Base-by-base conservation (phyloP, 1,284 basidiomycete genomes). In the Cryptococcus sp. region DNA sequence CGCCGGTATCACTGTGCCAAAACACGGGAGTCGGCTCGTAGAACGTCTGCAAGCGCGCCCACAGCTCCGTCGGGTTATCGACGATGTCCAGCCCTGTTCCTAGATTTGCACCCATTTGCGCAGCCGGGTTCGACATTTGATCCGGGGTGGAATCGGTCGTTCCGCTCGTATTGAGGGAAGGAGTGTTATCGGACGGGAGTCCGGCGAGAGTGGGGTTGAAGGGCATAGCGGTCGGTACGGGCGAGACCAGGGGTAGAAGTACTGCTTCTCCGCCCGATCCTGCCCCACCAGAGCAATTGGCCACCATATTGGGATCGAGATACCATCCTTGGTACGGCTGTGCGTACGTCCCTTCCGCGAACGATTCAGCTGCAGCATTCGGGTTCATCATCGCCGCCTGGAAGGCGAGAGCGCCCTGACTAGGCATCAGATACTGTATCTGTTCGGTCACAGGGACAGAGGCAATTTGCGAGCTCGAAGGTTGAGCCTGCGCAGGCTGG, bases 31-130 rank as follows among this genome's bases (percentile, higher is more conserved):
- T 62, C 1, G 75, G 75, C 52, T 74, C 72, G 55, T 77, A 77
- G 56, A 73, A 72, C 6, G 72, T 70, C 58, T 77, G 75, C 6
- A 77, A 60, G 38, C 70, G 61, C 22, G 67, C 67, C 73, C 75
- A 75, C 0, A 77, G 58, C 50, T 74, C 72, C 1, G 62, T 60
- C n/a, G 58, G 56, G 20, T 59, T 60, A 15, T 61, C 57, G 46
- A 66, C 51, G 17, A 55, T 59, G 7, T 60, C 47, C 16, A 57
- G 38, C 8, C 42, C 16, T n/a, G 45, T 19, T 45, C 10, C 30
- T 51, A 25, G 6, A 3, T 27, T 35, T 46, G 50, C 43, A 8
- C 39, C 10, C 3, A n/a, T 10, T 23, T 17, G 15, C 15, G 20
- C 40, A 23, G 47, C 3, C 8, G 23, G 20, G 45, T 48, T 42